Evolutionary conservation across 345 rosid genomes (phyloP).

Genomic region (Excoecaria cochinchinensis): DNA sequence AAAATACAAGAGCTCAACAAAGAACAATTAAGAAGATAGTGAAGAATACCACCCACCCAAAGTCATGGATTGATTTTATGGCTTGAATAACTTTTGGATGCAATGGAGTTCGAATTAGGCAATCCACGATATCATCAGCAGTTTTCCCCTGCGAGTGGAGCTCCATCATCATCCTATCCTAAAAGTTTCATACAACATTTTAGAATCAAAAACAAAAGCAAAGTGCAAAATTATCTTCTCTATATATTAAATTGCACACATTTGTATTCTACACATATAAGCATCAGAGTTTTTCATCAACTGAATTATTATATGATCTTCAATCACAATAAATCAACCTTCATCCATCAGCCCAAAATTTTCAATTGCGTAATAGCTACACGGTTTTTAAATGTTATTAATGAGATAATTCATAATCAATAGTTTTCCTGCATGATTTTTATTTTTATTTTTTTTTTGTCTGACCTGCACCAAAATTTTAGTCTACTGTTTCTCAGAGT

Average conservation of each 20-base stretch:
- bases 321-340: background rate
- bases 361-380: too few species aligned
- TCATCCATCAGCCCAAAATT: too few species aligned
- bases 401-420: background rate
- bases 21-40: background rate
- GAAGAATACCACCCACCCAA: constrained; percentile 44
- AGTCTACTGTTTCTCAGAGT: too few species aligned
- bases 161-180: constrained; percentile 93
- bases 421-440: too few species aligned
- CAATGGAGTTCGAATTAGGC: constrained; percentile 50
- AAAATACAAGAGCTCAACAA: background rate
- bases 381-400: too few species aligned
- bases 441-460: too few species aligned
- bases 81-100: constrained; percentile 46
- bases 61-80: constrained; percentile 50
- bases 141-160: constrained; percentile 66
- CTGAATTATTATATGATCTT: background rate
- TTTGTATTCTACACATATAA: background rate
- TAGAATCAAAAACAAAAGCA: background rate
- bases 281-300: background rate
- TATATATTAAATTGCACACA: background rate
- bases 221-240: background rate
- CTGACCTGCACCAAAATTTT: too few species aligned
- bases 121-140: constrained; percentile 52
- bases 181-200: background rate